phyloP scores from a whole-genome alignment of 1,284 basidiomycete species.

The Naganishia cerealis region DNA sequence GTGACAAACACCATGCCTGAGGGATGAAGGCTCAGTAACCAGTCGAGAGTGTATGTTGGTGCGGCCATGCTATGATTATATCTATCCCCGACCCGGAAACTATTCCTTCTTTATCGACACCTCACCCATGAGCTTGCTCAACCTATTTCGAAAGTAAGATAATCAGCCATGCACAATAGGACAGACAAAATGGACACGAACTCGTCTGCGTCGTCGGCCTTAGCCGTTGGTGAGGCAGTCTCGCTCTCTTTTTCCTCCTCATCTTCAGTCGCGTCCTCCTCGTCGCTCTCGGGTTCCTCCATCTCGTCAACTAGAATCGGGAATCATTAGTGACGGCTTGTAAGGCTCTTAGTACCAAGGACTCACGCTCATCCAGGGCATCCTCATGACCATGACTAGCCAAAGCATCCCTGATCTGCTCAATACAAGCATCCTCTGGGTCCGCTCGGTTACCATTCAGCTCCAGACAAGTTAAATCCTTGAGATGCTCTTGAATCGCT shows the following conservation, averaged over 20 bases:
- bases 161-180: not conserved
- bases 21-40: too few species aligned
- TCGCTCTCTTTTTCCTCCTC: conserved; percentile 48
- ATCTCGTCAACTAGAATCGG: conserved; percentile 59
- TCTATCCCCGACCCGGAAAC: not conserved
- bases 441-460: conserved; percentile 84
- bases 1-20: too few species aligned
- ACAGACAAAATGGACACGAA: not conserved
- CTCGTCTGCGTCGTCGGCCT: conserved; percentile 25
- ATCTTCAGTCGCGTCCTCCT: conserved; percentile 55
- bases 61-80: not conserved
- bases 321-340: not conserved
- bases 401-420: conserved; percentile 65
- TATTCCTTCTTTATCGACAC: conserved; percentile 24
- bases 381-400: conserved; percentile 75
- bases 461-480: conserved; percentile 67
- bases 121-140: conserved; percentile 23
- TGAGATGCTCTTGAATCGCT: conserved; percentile 65
- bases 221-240: conserved; percentile 31
- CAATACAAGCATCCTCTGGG: conserved; percentile 74
- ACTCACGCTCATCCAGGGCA: conserved; percentile 68
- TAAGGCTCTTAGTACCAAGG: not conserved
- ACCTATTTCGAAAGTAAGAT: not conserved
- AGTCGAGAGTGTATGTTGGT: not conserved
- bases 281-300: conserved; percentile 58